phyloP scores from a whole-genome alignment of 2,329 filamentous ascomycete genomes.

The Graphilbum ipis-grandicollis region DNA sequence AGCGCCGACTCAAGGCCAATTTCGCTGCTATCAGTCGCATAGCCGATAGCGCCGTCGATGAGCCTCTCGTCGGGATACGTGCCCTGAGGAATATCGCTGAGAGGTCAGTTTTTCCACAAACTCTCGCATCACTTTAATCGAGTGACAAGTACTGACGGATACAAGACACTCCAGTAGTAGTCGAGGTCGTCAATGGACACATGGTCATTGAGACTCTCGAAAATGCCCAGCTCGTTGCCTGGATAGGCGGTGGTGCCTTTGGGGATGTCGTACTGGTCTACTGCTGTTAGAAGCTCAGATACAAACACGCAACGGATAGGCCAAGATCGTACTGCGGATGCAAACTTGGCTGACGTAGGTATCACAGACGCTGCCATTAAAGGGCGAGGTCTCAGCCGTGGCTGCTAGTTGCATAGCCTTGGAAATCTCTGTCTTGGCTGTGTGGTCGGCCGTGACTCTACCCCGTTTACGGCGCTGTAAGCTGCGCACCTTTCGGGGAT shows the following conservation, averaged over 20 bases:
- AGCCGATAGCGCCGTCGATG: constrained; percentile 16
- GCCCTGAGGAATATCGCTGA: constrained; percentile 13
- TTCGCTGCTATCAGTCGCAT: constrained; percentile 4
- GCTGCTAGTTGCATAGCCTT: too few relatives aligned
- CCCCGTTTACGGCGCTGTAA: too few relatives aligned
- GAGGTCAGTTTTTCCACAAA: not conserved
- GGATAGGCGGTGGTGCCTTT: constrained; percentile 3
- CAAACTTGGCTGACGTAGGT: too few relatives aligned
- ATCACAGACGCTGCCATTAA: too few relatives aligned
- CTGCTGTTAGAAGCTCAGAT: not conserved
- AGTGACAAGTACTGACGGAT: not conserved
- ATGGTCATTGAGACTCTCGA: constrained; percentile 10
- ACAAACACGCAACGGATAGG: too few relatives aligned
- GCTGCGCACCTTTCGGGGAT: not conserved
- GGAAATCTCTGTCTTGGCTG: too few relatives aligned
- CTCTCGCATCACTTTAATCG: too few relatives aligned
- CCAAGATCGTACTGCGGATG: too few relatives aligned
- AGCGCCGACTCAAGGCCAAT: constrained; percentile 16
- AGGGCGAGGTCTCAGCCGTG: too few relatives aligned
- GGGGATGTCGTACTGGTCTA: constrained; percentile 10
- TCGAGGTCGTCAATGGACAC: constrained; percentile 9
- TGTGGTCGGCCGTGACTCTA: too few relatives aligned
- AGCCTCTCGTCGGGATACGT: constrained; percentile 15
- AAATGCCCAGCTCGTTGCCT: constrained; percentile 10
- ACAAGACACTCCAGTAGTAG: constrained; percentile 9